Evolutionary conservation across 208 protist species (phyloP), one percentile per base, ranked within the genome.

Genomic region (Trypanosoma melophagium): DNA sequence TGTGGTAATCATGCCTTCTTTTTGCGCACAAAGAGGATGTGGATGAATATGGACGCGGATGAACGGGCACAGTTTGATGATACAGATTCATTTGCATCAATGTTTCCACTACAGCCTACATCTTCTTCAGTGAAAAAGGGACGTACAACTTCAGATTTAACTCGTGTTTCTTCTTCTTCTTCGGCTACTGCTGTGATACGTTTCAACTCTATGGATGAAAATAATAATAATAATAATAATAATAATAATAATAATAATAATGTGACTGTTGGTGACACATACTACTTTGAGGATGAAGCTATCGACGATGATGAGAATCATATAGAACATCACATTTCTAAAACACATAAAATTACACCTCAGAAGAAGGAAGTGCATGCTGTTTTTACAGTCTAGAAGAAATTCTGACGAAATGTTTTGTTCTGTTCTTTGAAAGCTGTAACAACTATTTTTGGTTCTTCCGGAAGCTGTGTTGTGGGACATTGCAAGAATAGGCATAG

Each of bases 21-120:
- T 63, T 19, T 51, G 7, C 83, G 85, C n/a, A 87, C 89, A 78
- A 80, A 84, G 5, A 67, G 71, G 28, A 78, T 82, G 50, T 96
- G 90, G 87, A 60, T 64, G 12, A 24, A 14, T 38, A 79, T 96
- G 55, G 62, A 61, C 42, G 58, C 67, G 3, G 76, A 80, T 22
- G 87, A 93, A 74, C 83, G 85, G 16, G 56, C 60, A 42, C 24
- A 69, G 66, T 95, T 85, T 49, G 74, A 82, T 35, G 79, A 88
- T 2, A 69, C 55, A 7, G 83, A 88, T 16, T 64, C 60, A 0
- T 73, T 85, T 24, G 49, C 77, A 24, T 74, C 75, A 0, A 73
- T 76, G 0, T 87, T 89, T 50, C 86, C 86, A 17, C 60, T 88
- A 38, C 75, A 80, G 17, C 64, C 57, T 14, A 38, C 54, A 12